Evolutionary conservation across 2,329 filamentous ascomycete species (phyloP), one percentile per base, ranked within the genome.

Genomic region (Colletotrichum brevisporum): DNA sequence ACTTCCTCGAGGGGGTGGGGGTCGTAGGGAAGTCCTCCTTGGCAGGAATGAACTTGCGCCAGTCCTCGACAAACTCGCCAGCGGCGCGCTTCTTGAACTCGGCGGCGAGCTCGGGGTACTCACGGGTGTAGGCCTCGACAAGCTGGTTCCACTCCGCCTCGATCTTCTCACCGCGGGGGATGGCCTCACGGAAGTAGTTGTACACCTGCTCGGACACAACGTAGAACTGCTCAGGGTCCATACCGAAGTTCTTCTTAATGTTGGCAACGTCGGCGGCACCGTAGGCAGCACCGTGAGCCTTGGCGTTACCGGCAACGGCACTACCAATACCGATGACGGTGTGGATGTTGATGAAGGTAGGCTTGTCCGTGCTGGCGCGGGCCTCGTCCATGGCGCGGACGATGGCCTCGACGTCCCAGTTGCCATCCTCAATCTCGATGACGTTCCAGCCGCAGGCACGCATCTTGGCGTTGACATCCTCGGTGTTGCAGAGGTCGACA

Each of bases 401-500:
- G 12, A 87, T 78, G 0, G 66, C 61, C 57, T 79, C 76, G 2
- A 89, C 80, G 53, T 89, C 84, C 67, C 82, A 86, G 74, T 81
- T 83, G 6, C 87, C 88, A 71, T 89, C 84, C 8, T 81, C 74
- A 1, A 90, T 78, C 21, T 88, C 84, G 6, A 89, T 79, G 1
- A 89, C 86, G 21, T 88, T 73, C 85, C 86, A 90, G 3, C 86
- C 85, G 41, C 81, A 85, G 6, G 87, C 86, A 5, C 81, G 78
- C 86, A 89, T 89, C 76, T 89, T 90, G 6, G 80, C 76, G 64
- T 89, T 88, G 72, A 88, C 79, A 53, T 89, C 86, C 72, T 90
- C 87, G 0, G 82, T 86, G 69, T 87, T 88, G 62, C 66, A 69
- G 24, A 84, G 78, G 74, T 89, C 86, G 3, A 89, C 82, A 2